Conservation (phyloP, 2,329 filamentous ascomycete genomes). For the Balansia obtecta region DNA sequence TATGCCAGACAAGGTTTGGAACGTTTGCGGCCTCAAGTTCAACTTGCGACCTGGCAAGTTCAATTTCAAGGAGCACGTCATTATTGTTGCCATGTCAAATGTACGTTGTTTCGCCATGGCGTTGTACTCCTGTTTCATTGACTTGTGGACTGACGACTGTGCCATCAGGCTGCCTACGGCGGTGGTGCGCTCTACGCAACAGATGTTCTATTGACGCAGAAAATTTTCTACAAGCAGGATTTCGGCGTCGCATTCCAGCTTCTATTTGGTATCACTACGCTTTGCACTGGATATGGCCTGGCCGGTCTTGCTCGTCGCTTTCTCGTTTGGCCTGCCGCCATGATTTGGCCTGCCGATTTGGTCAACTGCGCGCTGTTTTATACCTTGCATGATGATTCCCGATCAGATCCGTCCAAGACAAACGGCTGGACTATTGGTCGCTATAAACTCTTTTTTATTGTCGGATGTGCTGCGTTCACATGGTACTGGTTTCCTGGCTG, state of each 20-base stretch:
- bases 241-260: constrained; percentile 43
- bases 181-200: constrained; percentile 46
- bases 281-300: constrained; percentile 44
- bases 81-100: constrained; percentile 53
- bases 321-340: constrained; percentile 40
- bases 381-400: constrained; percentile 32
- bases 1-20: constrained; percentile 40
- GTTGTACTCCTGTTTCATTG: not conserved
- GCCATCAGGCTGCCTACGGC: constrained; percentile 38
- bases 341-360: constrained; percentile 45
- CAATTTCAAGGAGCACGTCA: constrained; percentile 49
- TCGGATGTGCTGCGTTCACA: constrained; percentile 36
- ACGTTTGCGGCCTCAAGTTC: constrained; percentile 38
- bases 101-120: constrained; percentile 24
- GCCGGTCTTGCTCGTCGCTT: constrained; percentile 42
- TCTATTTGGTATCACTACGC: constrained; percentile 40
- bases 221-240: constrained; percentile 44
- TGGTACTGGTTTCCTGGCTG: constrained; percentile 53
- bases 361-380: constrained; percentile 41
- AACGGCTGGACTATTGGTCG: constrained; percentile 53
- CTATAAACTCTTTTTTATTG: constrained; percentile 49
- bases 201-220: constrained; percentile 35
- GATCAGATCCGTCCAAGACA: constrained; percentile 34
- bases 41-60: constrained; percentile 45
- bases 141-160: not conserved